Conservation (phyloP, 2,329 filamentous ascomycete genomes). For the Hypoxylon rubiginosum region DNA sequence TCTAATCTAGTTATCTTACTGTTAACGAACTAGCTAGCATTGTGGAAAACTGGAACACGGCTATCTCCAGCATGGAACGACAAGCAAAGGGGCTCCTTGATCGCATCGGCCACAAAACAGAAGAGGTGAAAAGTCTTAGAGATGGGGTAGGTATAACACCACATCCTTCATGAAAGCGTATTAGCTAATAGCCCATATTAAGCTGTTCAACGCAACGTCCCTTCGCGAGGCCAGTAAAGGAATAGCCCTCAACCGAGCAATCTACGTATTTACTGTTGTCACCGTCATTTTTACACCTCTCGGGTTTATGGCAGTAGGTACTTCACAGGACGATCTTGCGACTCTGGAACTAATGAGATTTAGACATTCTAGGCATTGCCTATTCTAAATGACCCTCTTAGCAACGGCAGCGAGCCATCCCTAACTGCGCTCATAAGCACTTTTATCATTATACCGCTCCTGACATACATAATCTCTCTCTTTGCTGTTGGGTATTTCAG, state of each 20-base stretch:
- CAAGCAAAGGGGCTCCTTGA: not conserved
- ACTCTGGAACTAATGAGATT: not conserved
- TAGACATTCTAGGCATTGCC: conserved; percentile 4
- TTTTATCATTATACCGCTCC: too few relatives aligned
- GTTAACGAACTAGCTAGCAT: not conserved
- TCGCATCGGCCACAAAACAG: not conserved
- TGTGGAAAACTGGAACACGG: not conserved
- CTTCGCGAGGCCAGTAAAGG: not conserved
- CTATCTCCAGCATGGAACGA: not conserved
- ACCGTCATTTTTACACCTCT: not conserved
- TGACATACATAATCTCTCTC: too few relatives aligned
- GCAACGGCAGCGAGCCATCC: not conserved
- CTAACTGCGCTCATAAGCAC: too few relatives aligned
- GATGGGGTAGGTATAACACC: not conserved
- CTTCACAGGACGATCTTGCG: not conserved
- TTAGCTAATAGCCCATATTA: not conserved
- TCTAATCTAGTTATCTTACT: not conserved
- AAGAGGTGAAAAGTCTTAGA: not conserved
- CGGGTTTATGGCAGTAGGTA: not conserved
- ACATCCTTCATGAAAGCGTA: not conserved
- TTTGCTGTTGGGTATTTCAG: too few relatives aligned
- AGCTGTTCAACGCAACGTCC: not conserved
- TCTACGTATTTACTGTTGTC: not conserved
- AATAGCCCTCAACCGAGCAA: not conserved
- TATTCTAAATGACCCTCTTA: not conserved